Base-by-base conservation (phyloP, 768 basidiomycete species). In the Suillus fuscotomentosus region DNA sequence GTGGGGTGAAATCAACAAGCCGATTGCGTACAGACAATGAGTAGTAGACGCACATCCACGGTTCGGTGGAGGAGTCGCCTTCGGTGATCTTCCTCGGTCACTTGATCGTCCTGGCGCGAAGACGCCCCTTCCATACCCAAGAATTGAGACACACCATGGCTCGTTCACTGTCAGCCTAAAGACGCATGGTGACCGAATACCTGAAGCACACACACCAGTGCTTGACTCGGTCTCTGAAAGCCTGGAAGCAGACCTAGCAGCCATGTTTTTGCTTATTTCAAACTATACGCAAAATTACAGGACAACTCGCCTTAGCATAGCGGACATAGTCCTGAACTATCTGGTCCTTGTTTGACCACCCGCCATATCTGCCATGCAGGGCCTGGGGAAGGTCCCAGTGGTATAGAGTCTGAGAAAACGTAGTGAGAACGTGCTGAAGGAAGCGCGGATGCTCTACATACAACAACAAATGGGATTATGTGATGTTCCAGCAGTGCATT, bases 371-470 rank as follows among this genome's bases (percentile, higher is more conserved):
- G 65, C 91, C 87, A 63, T 91, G 85, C 45, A 94, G 82, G 24
- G 77, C 86, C 70, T 90, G 88, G 11, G 91, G 91, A 13, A 92
- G 82, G 71, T 92, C 91, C 91, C 91, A 92, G 73, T 88, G 89
- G 70, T 89, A 89, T 41, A 90, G 75, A 0, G 88, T 90, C 87
- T 90, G 66, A 11, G 9, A 39, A 42, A 61, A 60, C 34, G 3
- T 27, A 27, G 6, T 15, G 34, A 51, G 65, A 38, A 56, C 27
- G 5, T 9, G 62, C 63, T n/a, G 60, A 22, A 65, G 54, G 36
- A 42, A 39, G 27, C n/a, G 34, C 1, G 8, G 2, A 61, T 22
- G 10, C 47, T 57, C 48, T 50, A 82, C 85, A 50, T 69, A 88
- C 88, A 60, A 88, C 85, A 68, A 90, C n/a, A n/a, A n/a, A 90